phyloP scores from a whole-genome alignment of 1,139 yeast genomes.

The Yamadazyma oceani region DNA sequence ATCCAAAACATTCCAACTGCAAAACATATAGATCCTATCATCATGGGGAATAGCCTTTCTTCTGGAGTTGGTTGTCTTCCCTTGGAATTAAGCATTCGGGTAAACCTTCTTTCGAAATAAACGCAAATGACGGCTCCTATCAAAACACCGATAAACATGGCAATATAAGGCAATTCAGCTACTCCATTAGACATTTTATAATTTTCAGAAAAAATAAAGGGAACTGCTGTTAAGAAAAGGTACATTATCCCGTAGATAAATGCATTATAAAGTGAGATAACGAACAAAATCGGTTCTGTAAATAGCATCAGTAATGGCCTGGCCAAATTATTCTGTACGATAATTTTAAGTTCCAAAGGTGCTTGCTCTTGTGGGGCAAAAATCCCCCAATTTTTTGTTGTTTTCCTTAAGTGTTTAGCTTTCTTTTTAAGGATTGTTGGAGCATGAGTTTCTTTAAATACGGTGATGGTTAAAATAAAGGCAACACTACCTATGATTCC shows the following conservation, averaged over 20 bases:
- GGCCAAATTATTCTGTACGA: slow-evolving; percentile 62
- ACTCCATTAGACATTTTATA: slow-evolving; percentile 54
- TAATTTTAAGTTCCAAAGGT: slow-evolving; percentile 56
- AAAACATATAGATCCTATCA: slow-evolving; percentile 65
- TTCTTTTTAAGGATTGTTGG: slow-evolving; percentile 51
- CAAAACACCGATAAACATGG: slow-evolving; percentile 58
- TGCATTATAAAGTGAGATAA: slow-evolving; percentile 70
- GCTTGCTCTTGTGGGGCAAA: slow-evolving; percentile 80
- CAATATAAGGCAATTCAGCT: slow-evolving; percentile 60
- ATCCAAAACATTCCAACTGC: slow-evolving; percentile 80
- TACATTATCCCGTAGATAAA: slow-evolving; percentile 82
- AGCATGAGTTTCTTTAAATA: slow-evolving; percentile 49
- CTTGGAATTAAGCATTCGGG: slow-evolving; percentile 29
- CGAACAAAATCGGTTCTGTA: slow-evolving; percentile 68
- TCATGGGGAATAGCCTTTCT: slow-evolving; percentile 71
- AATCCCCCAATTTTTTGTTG: slow-evolving; percentile 68
- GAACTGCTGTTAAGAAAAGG: slow-evolving; percentile 73
- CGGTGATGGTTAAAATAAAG: slow-evolving; percentile 25
- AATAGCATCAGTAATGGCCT: slow-evolving; percentile 69
- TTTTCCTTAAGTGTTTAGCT: slow-evolving; percentile 57
- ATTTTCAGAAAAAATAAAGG: slow-evolving; percentile 62
- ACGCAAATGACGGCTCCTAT: slow-evolving; percentile 49
- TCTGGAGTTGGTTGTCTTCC: slow-evolving; percentile 70
- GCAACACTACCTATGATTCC: slow-evolving; percentile 46
- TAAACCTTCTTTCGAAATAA: slow-evolving; percentile 26